Percentiles rank a stretch among this genome's conserved stretches.
Evolutionary conservation across 768 basidiomycete species (phyloP).

Genomic region (Tulasnella sp.): DNA sequence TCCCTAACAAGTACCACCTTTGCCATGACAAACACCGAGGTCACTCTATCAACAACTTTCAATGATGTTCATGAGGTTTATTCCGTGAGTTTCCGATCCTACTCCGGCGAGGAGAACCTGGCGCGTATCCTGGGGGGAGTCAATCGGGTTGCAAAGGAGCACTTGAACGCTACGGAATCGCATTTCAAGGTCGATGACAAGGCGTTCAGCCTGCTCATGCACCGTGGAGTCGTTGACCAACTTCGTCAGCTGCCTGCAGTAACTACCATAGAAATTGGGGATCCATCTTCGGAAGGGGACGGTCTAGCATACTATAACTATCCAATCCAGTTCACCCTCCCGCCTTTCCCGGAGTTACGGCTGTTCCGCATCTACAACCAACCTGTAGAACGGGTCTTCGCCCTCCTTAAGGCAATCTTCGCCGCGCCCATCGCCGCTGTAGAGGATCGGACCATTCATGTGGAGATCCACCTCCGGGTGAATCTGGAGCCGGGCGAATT

Average conservation of each 20-base stretch:
- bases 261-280: not conserved
- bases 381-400: not conserved
- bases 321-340: not conserved
- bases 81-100: too few relatives aligned
- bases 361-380: not conserved
- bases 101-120: too few relatives aligned
- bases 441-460: not conserved
- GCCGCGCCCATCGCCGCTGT: not conserved
- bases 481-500: not conserved
- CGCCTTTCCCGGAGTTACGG: not conserved
- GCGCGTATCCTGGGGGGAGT: too few relatives aligned
- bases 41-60: too few relatives aligned
- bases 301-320: not conserved
- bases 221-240: not conserved
- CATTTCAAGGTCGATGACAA: not conserved
- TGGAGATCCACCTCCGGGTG: not conserved
- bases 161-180: too few relatives aligned
- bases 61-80: too few relatives aligned
- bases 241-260: not conserved
- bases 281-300: not conserved
- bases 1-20: too few relatives aligned
- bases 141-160: too few relatives aligned
- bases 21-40: too few relatives aligned
- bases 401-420: not conserved
- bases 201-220: not conserved